Percentiles rank a stretch among this genome's conserved stretches.
Conservation (phyloP, 768 basidiomycete genomes). For the Paxillus ammoniavirescens region DNA sequence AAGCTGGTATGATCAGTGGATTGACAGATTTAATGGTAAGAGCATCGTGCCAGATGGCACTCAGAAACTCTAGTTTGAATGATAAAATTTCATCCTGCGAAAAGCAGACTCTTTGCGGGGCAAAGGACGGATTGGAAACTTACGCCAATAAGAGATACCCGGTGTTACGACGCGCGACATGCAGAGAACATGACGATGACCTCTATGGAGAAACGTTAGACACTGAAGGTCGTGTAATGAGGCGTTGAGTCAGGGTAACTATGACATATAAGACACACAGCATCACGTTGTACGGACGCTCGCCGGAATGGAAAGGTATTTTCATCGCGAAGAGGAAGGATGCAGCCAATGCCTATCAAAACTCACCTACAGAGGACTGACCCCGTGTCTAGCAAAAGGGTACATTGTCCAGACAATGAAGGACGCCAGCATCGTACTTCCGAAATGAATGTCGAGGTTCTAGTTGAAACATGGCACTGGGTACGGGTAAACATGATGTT, state of each 20-base stretch:
- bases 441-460: too few relatives aligned
- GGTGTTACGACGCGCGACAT: too few relatives aligned
- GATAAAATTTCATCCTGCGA: constrained; percentile 55
- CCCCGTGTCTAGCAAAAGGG: background rate
- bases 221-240: background rate
- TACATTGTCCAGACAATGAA: background rate
- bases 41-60: constrained; percentile 66
- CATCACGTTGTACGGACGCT: constrained; percentile 47
- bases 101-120: constrained; percentile 8
- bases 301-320: constrained; percentile 40
- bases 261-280: constrained; percentile 75
- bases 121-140: constrained; percentile 6
- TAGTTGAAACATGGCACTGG: too few relatives aligned
- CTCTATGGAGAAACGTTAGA: constrained; percentile 14
- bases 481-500: too few relatives aligned
- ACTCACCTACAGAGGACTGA: constrained; percentile 8
- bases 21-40: constrained; percentile 54
- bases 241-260: constrained; percentile 82
- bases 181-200: background rate
- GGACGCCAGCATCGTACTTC: too few relatives aligned
- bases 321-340: constrained; percentile 47
- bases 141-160: constrained; percentile 5
- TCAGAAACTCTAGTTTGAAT: constrained; percentile 96
- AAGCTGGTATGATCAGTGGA: constrained; percentile 51
- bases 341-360: background rate